Percentiles rank a stretch among this genome's conserved stretches.
These are phyloP conservation scores for Trametes hirsuta DNA, from an alignment of 1,284 basidiomycete genomes.

Conservation along the genomic window DNA sequence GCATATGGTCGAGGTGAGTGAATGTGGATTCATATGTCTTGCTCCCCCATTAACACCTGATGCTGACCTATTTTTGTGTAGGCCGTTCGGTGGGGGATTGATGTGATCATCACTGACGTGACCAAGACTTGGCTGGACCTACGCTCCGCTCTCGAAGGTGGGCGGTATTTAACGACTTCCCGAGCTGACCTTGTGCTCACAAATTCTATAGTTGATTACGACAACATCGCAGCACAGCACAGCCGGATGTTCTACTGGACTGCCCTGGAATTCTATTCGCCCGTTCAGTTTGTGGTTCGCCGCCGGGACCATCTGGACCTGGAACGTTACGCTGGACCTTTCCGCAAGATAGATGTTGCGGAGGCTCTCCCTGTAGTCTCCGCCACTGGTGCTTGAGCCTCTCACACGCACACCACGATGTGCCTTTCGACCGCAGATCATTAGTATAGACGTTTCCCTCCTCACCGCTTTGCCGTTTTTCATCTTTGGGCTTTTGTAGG, in stretches of 20 bases:
- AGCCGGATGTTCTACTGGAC: slow-evolving; percentile 81
- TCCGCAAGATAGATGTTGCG: slow-evolving; percentile 26
- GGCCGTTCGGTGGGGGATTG: slow-evolving; percentile 92
- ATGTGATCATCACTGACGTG: slow-evolving; percentile 88
- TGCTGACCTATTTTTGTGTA: slow-evolving; percentile 32
- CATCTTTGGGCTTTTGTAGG: slow-evolving; percentile 4
- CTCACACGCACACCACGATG: neutral
- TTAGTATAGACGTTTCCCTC: slow-evolving; percentile 2
- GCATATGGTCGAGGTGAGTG: slow-evolving; percentile 90
- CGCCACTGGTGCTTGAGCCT: slow-evolving; percentile 1
- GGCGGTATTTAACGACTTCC: slow-evolving; percentile 24
- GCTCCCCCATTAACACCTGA: neutral
- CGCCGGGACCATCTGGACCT: slow-evolving; percentile 24
- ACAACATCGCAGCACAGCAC: slow-evolving; percentile 62
- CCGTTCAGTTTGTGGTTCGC: slow-evolving; percentile 37
- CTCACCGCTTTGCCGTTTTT: slow-evolving; percentile 1
- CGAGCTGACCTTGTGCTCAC: neutral
- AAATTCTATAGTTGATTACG: slow-evolving; percentile 60
- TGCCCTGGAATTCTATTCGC: slow-evolving; percentile 62
- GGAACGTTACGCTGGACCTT: slow-evolving; percentile 34
- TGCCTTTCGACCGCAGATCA: neutral
- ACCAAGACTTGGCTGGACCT: slow-evolving; percentile 81
- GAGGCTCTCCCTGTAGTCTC: slow-evolving; percentile 14
- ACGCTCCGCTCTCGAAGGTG: slow-evolving; percentile 68
- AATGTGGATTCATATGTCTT: neutral